These are phyloP conservation scores for Pezicula rhizophila DNA, from an alignment of 2,329 filamentous ascomycete species.

Conservation along the genomic window DNA sequence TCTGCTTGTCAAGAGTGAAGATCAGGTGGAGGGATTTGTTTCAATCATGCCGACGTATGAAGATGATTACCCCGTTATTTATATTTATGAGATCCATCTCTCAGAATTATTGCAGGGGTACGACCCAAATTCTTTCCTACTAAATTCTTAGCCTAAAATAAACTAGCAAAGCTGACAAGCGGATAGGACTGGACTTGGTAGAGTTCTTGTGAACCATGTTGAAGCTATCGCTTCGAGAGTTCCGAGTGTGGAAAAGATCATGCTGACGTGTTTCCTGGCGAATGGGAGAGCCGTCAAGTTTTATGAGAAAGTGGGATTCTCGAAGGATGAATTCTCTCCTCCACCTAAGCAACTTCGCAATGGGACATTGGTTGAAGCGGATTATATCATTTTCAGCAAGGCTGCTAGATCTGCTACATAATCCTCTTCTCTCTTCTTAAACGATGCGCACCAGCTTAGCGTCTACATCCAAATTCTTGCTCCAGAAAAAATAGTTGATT, in stretches of 20 bases:
- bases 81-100: constrained; percentile 76
- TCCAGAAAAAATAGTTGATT: no score
- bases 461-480: no score
- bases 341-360: constrained; percentile 44
- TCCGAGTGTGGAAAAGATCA: constrained; percentile 54
- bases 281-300: constrained; percentile 54
- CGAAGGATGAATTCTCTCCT: constrained; percentile 49
- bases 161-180: constrained; percentile 3
- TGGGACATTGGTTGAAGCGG: constrained; percentile 46
- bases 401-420: neutral
- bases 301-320: constrained; percentile 56
- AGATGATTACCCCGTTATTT: constrained; percentile 59
- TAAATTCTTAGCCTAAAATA: constrained; percentile 1
- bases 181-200: constrained; percentile 56
- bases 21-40: constrained; percentile 45
- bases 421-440: no score
- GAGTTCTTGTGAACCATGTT: constrained; percentile 50
- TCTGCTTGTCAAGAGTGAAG: constrained; percentile 47
- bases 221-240: constrained; percentile 47
- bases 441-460: no score
- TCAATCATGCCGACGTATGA: constrained; percentile 71
- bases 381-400: constrained; percentile 57
- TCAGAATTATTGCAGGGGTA: constrained; percentile 48
- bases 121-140: constrained; percentile 12
- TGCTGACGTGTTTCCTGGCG: constrained; percentile 66